Conservation (phyloP, 129 eudicot species). For the Escallonia rubra region DNA sequence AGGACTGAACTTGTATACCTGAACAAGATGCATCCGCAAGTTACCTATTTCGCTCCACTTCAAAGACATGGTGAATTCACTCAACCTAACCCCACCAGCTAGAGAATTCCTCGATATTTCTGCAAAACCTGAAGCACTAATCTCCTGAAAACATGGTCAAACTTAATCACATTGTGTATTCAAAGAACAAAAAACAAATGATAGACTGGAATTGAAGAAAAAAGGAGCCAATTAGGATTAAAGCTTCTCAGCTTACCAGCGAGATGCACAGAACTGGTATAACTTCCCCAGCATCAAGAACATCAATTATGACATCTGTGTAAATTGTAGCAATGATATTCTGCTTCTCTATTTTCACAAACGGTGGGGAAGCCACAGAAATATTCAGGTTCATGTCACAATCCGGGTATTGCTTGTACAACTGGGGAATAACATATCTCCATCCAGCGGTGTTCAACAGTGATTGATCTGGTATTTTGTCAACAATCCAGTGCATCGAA, state of each 20-base stretch:
- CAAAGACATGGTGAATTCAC: constrained; percentile 49
- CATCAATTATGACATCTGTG: constrained; percentile 66
- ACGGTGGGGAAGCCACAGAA: constrained; percentile 57
- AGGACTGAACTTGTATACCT: constrained; percentile 43
- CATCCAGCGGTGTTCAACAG: constrained; percentile 89
- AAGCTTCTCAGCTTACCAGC: constrained; percentile 39
- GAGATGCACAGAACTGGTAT: constrained; percentile 75
- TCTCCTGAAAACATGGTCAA: constrained; percentile 37
- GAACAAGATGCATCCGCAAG: constrained; percentile 56
- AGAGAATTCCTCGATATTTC: constrained; percentile 50
- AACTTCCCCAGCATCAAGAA: constrained; percentile 54
- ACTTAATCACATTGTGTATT: no score
- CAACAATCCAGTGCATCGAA: constrained; percentile 66
- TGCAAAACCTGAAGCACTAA: constrained; percentile 63
- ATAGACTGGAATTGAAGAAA: neutral
- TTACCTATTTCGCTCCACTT: constrained; percentile 83
- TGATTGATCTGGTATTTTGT: constrained; percentile 67
- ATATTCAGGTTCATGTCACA: constrained; percentile 69
- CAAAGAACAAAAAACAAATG: constrained; percentile 4
- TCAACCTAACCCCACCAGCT: constrained; percentile 49
- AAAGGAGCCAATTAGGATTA: neutral
- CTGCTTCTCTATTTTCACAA: constrained; percentile 35
- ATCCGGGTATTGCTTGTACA: constrained; percentile 72
- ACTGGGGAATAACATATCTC: constrained; percentile 70
- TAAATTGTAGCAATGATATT: constrained; percentile 39